Conservation (phyloP, 1,139 yeast species). For the Blastobotrys petasosporus region DNA sequence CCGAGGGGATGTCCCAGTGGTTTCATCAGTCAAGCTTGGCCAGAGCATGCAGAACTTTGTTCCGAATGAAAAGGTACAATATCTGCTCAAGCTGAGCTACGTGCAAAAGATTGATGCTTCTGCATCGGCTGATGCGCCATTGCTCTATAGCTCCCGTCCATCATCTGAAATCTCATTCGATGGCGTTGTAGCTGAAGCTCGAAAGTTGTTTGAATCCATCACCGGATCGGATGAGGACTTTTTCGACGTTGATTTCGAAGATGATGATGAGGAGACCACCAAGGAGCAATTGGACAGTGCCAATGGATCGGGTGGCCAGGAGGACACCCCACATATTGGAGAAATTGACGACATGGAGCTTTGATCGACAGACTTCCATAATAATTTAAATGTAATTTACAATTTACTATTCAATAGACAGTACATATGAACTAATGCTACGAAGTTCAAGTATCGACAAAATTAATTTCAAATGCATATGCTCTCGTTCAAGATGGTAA, state of each 20-base stretch:
- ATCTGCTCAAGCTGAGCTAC: conserved; percentile 71
- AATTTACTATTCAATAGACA: too few relatives aligned
- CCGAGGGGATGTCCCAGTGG: conserved; percentile 58
- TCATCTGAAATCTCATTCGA: conserved; percentile 84
- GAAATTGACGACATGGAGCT: too few relatives aligned
- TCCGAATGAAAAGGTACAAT: conserved; percentile 72
- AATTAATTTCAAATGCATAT: neutral
- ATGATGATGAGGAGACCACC: conserved; percentile 57
- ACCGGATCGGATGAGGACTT: conserved; percentile 95
- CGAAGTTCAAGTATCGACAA: neutral
- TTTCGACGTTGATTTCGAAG: conserved; percentile 93
- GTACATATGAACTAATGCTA: too few relatives aligned
- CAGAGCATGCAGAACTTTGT: conserved; percentile 77
- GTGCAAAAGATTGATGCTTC: conserved; percentile 44
- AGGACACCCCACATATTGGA: too few relatives aligned
- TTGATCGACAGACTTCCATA: neutral
- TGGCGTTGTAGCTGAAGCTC: conserved; percentile 81
- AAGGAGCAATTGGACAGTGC: neutral
- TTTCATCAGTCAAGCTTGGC: conserved; percentile 80
- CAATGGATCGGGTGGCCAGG: too few relatives aligned
- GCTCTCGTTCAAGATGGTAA: conserved; percentile 10
- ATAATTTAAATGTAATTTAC: too few relatives aligned
- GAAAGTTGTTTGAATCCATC: conserved; percentile 61
- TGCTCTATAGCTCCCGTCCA: conserved; percentile 59
- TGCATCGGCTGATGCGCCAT: neutral